A percentile compares a stretch with the other conserved stretches of the same genome.
These are phyloP conservation scores for Thielaviopsis ethacetica DNA, from an alignment of 2,329 filamentous ascomycete genomes.

Conservation along the genomic window DNA sequence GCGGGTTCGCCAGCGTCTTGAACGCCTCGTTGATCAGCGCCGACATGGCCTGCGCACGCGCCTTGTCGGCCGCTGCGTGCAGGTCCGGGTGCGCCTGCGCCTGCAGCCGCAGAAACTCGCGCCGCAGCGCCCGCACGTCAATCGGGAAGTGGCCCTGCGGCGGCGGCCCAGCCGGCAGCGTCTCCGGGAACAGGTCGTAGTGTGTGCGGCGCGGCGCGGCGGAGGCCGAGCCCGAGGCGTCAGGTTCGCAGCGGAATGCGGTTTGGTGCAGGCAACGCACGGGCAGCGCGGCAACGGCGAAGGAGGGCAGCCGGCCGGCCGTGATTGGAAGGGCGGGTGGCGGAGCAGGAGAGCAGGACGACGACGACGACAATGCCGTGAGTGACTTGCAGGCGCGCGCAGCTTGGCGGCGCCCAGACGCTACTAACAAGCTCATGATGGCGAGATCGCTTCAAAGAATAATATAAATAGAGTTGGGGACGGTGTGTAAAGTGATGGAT, in stretches of 20 bases:
- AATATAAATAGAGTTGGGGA: too few relatives aligned
- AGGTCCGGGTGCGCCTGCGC: constrained; percentile 60
- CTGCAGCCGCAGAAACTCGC: constrained; percentile 79
- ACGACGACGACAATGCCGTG: neutral
- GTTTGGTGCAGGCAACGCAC: constrained; percentile 12
- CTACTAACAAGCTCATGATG: neutral
- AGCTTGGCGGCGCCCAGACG: neutral
- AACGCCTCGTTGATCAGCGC: constrained; percentile 84
- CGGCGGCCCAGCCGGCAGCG: constrained; percentile 62
- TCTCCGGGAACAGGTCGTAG: constrained; percentile 78
- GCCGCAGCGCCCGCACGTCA: constrained; percentile 51
- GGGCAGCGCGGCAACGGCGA: constrained; percentile 7
- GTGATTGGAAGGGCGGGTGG: neutral
- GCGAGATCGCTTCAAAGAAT: neutral
- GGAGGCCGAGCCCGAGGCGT: neutral
- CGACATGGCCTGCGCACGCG: constrained; percentile 58
- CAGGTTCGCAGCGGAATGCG: neutral
- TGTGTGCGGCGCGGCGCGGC: constrained; percentile 32
- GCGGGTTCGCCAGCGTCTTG: constrained; percentile 61
- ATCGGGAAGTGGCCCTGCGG: constrained; percentile 62
- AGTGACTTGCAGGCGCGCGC: constrained; percentile 1
- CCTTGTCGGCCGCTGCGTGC: constrained; percentile 32
- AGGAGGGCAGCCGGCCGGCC: neutral
- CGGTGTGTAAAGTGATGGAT: neutral
- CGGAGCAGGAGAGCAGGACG: neutral